Evolutionary conservation across 2,329 filamentous ascomycete species (phyloP), one percentile per base, ranked within the genome.

Genomic region (Botryotinia convoluta): DNA sequence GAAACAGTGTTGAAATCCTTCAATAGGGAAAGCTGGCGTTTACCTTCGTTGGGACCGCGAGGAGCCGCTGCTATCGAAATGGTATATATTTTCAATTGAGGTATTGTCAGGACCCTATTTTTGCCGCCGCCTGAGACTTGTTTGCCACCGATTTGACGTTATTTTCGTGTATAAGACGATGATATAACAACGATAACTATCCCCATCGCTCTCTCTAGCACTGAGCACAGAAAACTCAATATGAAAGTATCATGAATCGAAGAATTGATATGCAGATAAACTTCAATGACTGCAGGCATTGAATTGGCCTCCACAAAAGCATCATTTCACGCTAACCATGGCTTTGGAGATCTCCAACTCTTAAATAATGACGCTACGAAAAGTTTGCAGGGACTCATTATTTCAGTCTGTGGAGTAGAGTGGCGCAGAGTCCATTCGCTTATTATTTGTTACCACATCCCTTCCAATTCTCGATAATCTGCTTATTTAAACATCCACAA

Each of bases 61-160:
- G 5, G 48, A n/a, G 48, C 10, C 2, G 5, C 12, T 54, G 1
- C 14, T n/a, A 6, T n/a, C 12, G 48, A 1, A 7, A 54, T n/a
- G 26, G 2, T n/a, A 4, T n/a, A n/a, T 3, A n/a, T 54, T n/a
- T 54, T 16, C 26, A 16, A 7, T 54, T 5, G 26, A 26, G 2
- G 12, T 54, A 6, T 51, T 4, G 10, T 45, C 20, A 0, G 18
- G 0, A 45, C 4, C 22, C 12, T 54, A 0, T 16, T 7, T 54
- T 7, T 16, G 5, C 5, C 2, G 6, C 26, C 12, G 1, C 0
- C 2, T 14, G 26, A n/a, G 48, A 1, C 48, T 16, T 16, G 0
- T 7, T n/a, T 54, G 12, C 6, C 14, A 3, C 0, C 26, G 6
- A 54, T n/a, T n/a, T 54, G 10, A n/a, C 0, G 4, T 51, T 51